These are phyloP conservation scores for Linnemannia hyalina DNA, from an alignment of 192 early-diverging fungal species.

Conservation along the genomic window DNA sequence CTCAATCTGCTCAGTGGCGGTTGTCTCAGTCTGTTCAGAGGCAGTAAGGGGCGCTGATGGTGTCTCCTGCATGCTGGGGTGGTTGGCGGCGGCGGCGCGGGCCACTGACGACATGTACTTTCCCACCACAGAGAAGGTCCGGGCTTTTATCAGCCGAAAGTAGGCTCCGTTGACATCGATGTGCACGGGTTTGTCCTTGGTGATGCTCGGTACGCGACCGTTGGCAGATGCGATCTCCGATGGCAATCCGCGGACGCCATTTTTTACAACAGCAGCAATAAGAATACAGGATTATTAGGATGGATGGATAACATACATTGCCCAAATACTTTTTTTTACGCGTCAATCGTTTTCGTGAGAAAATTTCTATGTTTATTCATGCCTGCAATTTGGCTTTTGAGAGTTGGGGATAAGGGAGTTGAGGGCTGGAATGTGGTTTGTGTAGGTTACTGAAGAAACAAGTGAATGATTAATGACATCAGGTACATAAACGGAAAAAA, in stretches of 20 bases:
- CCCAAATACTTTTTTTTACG: neutral
- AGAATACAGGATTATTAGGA: neutral
- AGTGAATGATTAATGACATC: neutral
- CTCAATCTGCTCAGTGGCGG: neutral
- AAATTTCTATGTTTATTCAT: neutral
- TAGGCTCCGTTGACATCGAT: conserved; percentile 3
- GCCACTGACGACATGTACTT: conserved; percentile 1
- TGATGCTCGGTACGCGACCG: neutral
- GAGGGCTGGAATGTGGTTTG: neutral
- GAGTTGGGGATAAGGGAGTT: neutral
- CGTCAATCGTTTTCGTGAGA: neutral
- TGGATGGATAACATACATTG: neutral
- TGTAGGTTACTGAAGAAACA: neutral
- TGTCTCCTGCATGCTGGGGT: neutral
- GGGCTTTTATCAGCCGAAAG: neutral
- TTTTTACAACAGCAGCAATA: neutral
- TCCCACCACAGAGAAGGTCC: neutral
- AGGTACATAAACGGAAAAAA: too few species aligned
- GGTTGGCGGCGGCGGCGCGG: neutral
- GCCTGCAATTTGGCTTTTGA: neutral
- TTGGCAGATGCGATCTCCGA: neutral
- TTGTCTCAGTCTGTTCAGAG: neutral
- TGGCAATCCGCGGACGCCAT: neutral
- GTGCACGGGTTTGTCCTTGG: neutral
- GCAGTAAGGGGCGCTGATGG: neutral